Evolutionary conservation across 306 rosid genomes (phyloP).

Genomic region (Alnus glutinosa): DNA sequence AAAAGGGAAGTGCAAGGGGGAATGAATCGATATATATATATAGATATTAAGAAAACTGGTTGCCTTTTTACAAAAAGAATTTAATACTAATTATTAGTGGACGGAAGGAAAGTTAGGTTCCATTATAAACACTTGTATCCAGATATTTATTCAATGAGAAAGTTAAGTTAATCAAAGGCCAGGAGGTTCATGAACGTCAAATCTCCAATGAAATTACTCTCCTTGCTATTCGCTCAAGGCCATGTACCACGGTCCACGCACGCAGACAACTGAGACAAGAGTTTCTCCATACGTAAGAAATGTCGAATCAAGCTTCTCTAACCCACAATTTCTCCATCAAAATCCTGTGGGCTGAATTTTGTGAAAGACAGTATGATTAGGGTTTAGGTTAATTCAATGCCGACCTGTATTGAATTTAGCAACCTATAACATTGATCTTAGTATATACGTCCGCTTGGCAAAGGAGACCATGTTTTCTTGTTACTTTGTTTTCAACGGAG

Average conservation of each 20-base stretch:
- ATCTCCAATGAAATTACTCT: background rate
- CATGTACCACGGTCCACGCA: constrained; percentile 1
- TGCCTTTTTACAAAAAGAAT: background rate
- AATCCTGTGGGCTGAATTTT: constrained; percentile 1
- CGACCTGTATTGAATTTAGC: background rate
- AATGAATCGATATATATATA: background rate
- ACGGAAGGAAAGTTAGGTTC: constrained; percentile 1
- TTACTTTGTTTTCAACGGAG: background rate
- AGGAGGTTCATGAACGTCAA: constrained; percentile 21
- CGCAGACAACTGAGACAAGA: background rate
- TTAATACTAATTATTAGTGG: background rate
- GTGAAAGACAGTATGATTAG: constrained; percentile 12
- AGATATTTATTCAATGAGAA: background rate
- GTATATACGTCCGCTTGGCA: background rate
- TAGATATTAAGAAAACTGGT: background rate
- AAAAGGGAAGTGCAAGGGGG: background rate
- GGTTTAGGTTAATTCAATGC: background rate
- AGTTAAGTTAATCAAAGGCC: background rate
- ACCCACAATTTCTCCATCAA: background rate
- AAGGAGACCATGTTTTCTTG: constrained; percentile 10
- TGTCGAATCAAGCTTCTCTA: background rate
- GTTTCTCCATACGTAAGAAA: background rate
- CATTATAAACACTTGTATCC: background rate
- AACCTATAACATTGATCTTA: background rate
- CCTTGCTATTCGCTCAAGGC: background rate